Base-by-base conservation (phyloP, 1,284 basidiomycete species). In the Acaromyces ingoldii region DNA sequence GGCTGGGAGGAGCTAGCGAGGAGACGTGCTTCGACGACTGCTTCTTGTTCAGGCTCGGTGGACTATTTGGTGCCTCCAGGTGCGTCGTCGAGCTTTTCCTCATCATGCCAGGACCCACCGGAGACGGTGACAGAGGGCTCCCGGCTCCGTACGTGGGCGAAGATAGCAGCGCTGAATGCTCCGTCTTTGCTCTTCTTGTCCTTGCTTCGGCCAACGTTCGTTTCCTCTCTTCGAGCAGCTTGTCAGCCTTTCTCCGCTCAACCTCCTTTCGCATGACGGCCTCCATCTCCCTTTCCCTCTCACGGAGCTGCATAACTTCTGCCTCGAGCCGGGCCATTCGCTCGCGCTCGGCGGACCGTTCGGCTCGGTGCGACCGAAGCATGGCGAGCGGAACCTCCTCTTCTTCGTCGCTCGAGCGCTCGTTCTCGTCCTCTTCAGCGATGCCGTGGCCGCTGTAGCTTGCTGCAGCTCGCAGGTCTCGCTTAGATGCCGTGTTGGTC, bases 381-480 rank as follows among this genome's bases (percentile, higher is more conserved):
- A 64, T 48, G 15, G 57, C 63, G 3, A 66, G 49, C 3, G 66
- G 63, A 2, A 66, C 53, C 15, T 66, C 64, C 17, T 68, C 66
- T 37, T 63, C 63, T 33, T 65, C 65, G 3, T 13, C 11, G 11
- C 3, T 61, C n/a, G 53, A 54, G 3, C 26, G 52, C 4, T 26
- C 49, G 10, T 40, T 28, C 11, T 56, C 56, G 15, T 48, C 43
- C 3, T 33, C 28, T 40, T 55, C 44, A 4, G 4, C 21, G n/a
- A n/a, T n/a, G n/a, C n/a, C n/a, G n/a, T n/a, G n/a, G n/a, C n/a
- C n/a, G n/a, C n/a, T n/a, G n/a, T n/a, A n/a, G 37, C 15, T 39
- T 17, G 37, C 37, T 17, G 37, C 39, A 25, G 21, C 22, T 7
- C 25, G 4, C 17, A 5, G 19, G 13, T 25, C 19, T 6, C 39